Evolutionary conservation across 2,329 filamentous ascomycete genomes (phyloP).

Genomic region (Xylariomycetidae sp.): DNA sequence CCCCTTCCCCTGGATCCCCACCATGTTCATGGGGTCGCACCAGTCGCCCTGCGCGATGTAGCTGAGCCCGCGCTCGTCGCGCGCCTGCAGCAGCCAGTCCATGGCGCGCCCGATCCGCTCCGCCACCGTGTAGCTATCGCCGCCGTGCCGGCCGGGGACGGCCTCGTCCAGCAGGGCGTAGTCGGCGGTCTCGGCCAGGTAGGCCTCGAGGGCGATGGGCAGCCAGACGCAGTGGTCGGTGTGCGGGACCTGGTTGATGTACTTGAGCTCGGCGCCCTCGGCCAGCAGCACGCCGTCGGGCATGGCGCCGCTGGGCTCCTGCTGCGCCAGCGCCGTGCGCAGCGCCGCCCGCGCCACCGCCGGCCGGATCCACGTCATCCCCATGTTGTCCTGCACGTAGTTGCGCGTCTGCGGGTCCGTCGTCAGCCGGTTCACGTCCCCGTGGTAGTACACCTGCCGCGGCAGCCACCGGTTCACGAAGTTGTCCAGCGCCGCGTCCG

Average conservation of each 20-base stretch:
- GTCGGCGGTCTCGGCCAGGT: conserved; percentile 49
- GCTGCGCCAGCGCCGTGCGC: conserved; percentile 43
- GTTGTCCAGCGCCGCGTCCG: conserved; percentile 49
- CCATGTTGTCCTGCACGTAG: conserved; percentile 56
- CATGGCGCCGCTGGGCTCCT: conserved; percentile 50
- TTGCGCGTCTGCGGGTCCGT: conserved; percentile 55
- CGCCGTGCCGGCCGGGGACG: conserved; percentile 30
- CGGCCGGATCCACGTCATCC: conserved; percentile 51
- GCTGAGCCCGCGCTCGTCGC: conserved; percentile 47
- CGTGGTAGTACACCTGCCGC: conserved; percentile 53
- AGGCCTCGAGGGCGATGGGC: conserved; percentile 47
- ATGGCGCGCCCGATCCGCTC: conserved; percentile 50
- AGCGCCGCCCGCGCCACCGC: conserved; percentile 42
- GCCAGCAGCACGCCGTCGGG: conserved; percentile 49
- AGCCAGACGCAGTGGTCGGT: conserved; percentile 56
- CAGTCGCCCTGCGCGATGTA: conserved; percentile 55
- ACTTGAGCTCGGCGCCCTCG: conserved; percentile 51
- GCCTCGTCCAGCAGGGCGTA: conserved; percentile 41
- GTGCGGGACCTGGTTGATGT: conserved; percentile 56
- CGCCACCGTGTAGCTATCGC: conserved; percentile 43
- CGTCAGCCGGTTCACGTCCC: conserved; percentile 51
- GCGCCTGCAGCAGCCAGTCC: conserved; percentile 47
- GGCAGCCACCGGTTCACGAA: conserved; percentile 55
- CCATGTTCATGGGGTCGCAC: conserved; percentile 59
- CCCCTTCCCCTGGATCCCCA: conserved; percentile 51